These are phyloP conservation scores for Vitis labrusca DNA, from an alignment of 164 flowering plant genomes.

Conservation along the genomic window DNA sequence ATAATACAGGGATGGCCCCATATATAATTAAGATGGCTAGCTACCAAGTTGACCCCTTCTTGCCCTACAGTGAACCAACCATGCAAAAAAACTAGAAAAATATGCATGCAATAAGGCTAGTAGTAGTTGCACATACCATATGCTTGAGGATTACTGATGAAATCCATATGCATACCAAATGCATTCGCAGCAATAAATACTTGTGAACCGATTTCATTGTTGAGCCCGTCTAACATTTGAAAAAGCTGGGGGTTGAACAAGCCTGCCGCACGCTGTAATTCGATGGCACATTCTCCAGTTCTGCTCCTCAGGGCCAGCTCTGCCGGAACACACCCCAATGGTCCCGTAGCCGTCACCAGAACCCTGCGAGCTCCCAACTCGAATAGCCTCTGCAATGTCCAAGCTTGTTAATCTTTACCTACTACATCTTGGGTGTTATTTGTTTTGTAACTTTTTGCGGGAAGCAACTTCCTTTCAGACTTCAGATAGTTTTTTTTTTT, in stretches of 20 bases:
- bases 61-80: too few species aligned
- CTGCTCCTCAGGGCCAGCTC: conserved; percentile 6
- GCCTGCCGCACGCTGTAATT: conserved; percentile 2
- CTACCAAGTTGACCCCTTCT: too few species aligned
- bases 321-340: conserved; percentile 9
- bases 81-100: too few species aligned
- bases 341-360: conserved; percentile 9
- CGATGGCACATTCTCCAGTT: conserved; percentile 7
- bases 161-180: conserved; percentile 6
- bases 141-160: conserved; percentile 1
- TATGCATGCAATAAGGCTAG: too few species aligned
- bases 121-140: background rate
- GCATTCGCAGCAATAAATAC: conserved; percentile 2
- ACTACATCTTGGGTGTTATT: too few species aligned
- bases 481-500: too few species aligned
- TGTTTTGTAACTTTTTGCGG: too few species aligned
- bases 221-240: conserved; percentile 1
- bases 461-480: too few species aligned
- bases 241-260: conserved; percentile 13
- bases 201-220: background rate
- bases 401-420: too few species aligned
- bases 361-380: conserved; percentile 6
- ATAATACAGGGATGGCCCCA: too few species aligned
- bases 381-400: conserved; percentile 4
- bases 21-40: too few species aligned